Evolutionary conservation across 306 rosid genomes (phyloP), one percentile per base, ranked within the genome.

Genomic region (Fagus sylvatica): DNA sequence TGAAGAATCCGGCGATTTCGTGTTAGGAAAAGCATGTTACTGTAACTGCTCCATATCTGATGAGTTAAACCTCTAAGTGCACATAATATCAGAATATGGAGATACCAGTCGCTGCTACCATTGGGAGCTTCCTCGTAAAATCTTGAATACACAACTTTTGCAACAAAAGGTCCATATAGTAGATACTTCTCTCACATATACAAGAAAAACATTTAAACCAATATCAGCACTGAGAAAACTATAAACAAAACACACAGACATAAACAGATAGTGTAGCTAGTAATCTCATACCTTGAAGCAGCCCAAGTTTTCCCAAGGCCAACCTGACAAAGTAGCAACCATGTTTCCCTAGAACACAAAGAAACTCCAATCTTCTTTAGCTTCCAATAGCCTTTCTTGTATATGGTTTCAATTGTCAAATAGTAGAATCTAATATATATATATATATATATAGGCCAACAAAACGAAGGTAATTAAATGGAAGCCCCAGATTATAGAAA

Each of bases 241-340:
- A 74, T 53, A 43, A 54, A 42, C 2, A 0, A 62, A 66, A 15
- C 30, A 7, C 4, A 8, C 28, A 22, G 28, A 22, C 28, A 22
- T 22, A 22, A 22, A 22, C 28, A 22, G 28, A 22, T 22, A 22
- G 28, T 22, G 28, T 22, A 22, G 28, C 28, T 36, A 2, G 32
- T 7, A 37, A 0, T 33, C 33, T 0, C 68, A 17, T 85, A 94
- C 99, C 97, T 95, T 95, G 80, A 69, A 91, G 43, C 56, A 17
- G 73, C 99, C 98, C 70, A 93, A 56, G 49, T 91, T 87, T 43
- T 91, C 90, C 97, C 99, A 89, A 6, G 98, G 99, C 98, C 97
- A 93, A 74, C 90, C 37, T n/a, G 97, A 81, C 78, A 93, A 78
- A 74, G 93, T 83, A 86, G 88, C 88, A 65, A 41, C 97, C 95